Evolutionary conservation across 352 stramenopile species (phyloP).

Genomic region (Elongisporangium prolatum): DNA sequence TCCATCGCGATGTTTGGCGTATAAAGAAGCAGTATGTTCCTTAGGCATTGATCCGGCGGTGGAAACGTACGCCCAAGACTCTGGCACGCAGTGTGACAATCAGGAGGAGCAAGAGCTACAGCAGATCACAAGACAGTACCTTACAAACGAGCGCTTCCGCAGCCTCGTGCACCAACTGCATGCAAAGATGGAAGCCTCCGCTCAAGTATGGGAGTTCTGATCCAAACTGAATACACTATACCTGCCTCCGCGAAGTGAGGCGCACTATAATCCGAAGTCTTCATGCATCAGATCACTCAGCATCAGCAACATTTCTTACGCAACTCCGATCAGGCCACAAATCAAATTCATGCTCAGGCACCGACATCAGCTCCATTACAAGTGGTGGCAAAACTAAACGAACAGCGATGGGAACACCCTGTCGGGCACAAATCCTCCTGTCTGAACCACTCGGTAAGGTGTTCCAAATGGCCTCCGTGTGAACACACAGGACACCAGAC

Average conservation of each 20-base stretch:
- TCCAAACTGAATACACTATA: not conserved
- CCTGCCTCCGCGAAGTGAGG: too few relatives aligned
- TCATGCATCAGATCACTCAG: too few relatives aligned
- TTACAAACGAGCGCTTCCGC: not conserved
- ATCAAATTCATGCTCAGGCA: not conserved
- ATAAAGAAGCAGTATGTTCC: too few relatives aligned
- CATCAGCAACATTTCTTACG: too few relatives aligned
- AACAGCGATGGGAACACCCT: conserved; percentile 68
- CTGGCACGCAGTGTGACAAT: not conserved
- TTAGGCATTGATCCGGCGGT: not conserved
- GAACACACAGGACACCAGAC: conserved; percentile 91
- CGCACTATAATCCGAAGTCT: too few relatives aligned
- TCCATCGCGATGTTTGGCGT: too few relatives aligned
- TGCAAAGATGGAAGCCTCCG: not conserved
- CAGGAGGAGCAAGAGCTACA: not conserved
- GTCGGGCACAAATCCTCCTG: conserved; percentile 67
- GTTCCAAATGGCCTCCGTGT: conserved; percentile 84
- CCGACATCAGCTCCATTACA: not conserved
- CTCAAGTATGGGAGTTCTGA: not conserved
- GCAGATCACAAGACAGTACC: not conserved
- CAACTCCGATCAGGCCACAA: too few relatives aligned
- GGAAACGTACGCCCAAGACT: not conserved
- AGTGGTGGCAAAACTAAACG: conserved; percentile 24
- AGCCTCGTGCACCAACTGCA: not conserved
- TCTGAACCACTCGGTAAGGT: conserved; percentile 79